Evolutionary conservation across 2,329 filamentous ascomycete species (phyloP).

Genomic region (Talaromyces sp.): DNA sequence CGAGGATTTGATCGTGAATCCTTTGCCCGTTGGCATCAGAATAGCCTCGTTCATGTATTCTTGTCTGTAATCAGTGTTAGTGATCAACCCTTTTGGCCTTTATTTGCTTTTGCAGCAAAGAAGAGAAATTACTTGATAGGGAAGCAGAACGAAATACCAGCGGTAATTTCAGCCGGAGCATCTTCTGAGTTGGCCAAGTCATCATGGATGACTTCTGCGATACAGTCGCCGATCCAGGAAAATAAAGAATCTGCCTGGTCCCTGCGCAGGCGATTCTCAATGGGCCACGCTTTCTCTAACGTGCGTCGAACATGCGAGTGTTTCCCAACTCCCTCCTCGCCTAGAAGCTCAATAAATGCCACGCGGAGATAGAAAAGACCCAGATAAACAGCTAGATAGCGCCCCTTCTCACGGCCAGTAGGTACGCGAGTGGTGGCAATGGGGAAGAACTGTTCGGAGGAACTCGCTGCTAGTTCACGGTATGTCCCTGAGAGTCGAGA

Average conservation of each 20-base stretch:
- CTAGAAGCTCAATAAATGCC: conserved; percentile 54
- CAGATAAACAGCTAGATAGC: conserved; percentile 57
- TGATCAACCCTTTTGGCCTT: not conserved
- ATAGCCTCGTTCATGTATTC: conserved; percentile 54
- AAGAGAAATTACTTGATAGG: conserved; percentile 48
- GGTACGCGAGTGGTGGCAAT: conserved; percentile 45
- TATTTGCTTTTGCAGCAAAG: no score
- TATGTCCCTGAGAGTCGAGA: conserved; percentile 41
- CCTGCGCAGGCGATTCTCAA: conserved; percentile 71
- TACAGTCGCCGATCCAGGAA: conserved; percentile 73
- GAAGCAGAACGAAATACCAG: conserved; percentile 48
- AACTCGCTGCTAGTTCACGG: conserved; percentile 38
- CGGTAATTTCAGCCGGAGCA: conserved; percentile 36
- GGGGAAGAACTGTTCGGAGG: conserved; percentile 46
- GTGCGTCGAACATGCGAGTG: conserved; percentile 58
- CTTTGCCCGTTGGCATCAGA: conserved; percentile 57
- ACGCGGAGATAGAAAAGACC: conserved; percentile 56
- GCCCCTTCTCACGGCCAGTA: conserved; percentile 55
- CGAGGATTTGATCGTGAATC: conserved; percentile 46
- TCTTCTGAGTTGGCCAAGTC: conserved; percentile 34
- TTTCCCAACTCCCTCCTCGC: conserved; percentile 37
- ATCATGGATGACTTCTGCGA: conserved; percentile 69
- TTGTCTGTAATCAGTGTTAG: conserved; percentile 38
- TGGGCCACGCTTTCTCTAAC: conserved; percentile 73
- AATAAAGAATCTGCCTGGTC: conserved; percentile 72